phyloP scores from a whole-genome alignment of 805 yeast species.

The Metahyphopichia silvanorum region DNA sequence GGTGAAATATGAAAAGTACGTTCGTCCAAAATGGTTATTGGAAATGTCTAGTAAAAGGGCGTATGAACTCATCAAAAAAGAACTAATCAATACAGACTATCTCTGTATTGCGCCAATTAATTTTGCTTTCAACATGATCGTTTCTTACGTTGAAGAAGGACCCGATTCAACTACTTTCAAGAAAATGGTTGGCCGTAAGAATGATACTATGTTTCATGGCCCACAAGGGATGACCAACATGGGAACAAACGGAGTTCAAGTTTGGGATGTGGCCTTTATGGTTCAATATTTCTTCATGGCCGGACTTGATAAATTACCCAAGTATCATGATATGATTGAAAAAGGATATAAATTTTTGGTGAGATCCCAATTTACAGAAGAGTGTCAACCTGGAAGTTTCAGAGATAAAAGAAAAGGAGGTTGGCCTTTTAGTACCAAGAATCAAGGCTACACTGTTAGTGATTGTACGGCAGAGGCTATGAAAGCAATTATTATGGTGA shows the following conservation, averaged over 20 bases:
- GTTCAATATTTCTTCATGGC: constrained; percentile 79
- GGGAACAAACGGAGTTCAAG: constrained; percentile 98
- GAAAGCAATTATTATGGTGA: constrained; percentile 91
- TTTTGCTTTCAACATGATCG: constrained; percentile 79
- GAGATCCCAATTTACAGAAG: constrained; percentile 80
- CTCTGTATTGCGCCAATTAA: constrained; percentile 93
- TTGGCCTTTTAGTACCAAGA: constrained; percentile 95
- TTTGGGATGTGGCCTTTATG: constrained; percentile 94
- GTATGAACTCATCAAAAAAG: constrained; percentile 67
- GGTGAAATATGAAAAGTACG: constrained; percentile 62
- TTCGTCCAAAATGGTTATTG: constrained; percentile 74
- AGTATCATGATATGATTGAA: constrained; percentile 61
- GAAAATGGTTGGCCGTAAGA: constrained; percentile 54
- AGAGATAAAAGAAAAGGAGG: constrained; percentile 85
- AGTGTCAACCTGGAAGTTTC: constrained; percentile 72
- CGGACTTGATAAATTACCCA: constrained; percentile 69
- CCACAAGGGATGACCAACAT: constrained; percentile 87
- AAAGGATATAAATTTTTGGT: constrained; percentile 69
- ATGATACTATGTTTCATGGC: constrained; percentile 79
- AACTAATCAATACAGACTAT: constrained; percentile 71
- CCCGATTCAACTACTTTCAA: constrained; percentile 57
- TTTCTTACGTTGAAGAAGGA: constrained; percentile 70
- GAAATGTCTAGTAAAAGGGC: constrained; percentile 49
- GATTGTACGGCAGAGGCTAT: constrained; percentile 97
- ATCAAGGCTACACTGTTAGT: constrained; percentile 94